A percentile compares a stretch with the other conserved stretches of the same genome.
Evolutionary conservation across 768 basidiomycete genomes (phyloP).

Genomic region (Pisolithus albus): DNA sequence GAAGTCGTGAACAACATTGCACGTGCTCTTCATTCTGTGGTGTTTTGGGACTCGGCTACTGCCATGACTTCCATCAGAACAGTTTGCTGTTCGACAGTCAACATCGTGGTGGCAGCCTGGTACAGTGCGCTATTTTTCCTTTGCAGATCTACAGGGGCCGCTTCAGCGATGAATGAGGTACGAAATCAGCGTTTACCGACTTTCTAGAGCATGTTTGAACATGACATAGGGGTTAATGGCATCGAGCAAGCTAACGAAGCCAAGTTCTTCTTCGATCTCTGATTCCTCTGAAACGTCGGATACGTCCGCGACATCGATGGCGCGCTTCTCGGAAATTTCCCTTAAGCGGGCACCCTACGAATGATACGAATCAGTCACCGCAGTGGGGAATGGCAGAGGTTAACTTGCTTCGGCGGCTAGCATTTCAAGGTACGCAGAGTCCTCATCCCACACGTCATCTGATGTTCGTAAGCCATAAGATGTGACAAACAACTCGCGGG

Average conservation of each 20-base stretch:
- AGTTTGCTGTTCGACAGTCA: slow-evolving; percentile 72
- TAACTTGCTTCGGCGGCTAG: slow-evolving; percentile 67
- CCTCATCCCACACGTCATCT: slow-evolving; percentile 90
- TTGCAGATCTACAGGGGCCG: slow-evolving; percentile 54
- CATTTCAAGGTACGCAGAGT: slow-evolving; percentile 82
- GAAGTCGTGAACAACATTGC: background rate
- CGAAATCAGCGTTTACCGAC: slow-evolving; percentile 37
- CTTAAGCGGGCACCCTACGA: slow-evolving; percentile 66
- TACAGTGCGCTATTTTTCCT: slow-evolving; percentile 60
- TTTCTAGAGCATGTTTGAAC: slow-evolving; percentile 72
- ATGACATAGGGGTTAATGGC: slow-evolving; percentile 67
- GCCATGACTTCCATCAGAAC: slow-evolving; percentile 82
- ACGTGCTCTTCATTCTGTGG: slow-evolving; percentile 6
- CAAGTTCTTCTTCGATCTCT: slow-evolving; percentile 74
- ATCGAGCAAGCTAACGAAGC: slow-evolving; percentile 81
- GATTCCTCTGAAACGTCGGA: slow-evolving; percentile 46
- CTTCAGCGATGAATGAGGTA: background rate
- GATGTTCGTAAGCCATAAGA: slow-evolving; percentile 1
- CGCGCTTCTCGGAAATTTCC: slow-evolving; percentile 46
- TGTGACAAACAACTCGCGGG: background rate
- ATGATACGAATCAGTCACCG: background rate
- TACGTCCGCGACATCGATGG: slow-evolving; percentile 16
- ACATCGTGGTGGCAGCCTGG: slow-evolving; percentile 63
- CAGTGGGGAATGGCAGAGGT: background rate
- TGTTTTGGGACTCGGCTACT: slow-evolving; percentile 43